Percentiles rank a stretch among this genome's conserved stretches.
Evolutionary conservation across 352 stramenopile genomes (phyloP).

Genomic region (Pythium pyrilobum): DNA sequence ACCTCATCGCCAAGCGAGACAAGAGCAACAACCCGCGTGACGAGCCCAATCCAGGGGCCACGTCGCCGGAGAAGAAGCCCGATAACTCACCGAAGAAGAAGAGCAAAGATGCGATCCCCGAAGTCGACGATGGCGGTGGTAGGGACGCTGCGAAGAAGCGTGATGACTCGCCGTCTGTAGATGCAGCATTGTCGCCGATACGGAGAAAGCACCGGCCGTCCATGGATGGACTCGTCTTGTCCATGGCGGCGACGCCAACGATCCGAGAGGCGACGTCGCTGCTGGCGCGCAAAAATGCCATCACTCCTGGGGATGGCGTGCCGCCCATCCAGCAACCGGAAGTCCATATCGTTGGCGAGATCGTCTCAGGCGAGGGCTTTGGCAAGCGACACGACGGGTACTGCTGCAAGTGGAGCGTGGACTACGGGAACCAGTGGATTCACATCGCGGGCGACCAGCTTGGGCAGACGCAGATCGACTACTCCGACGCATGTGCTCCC

Average conservation of each 20-base stretch:
- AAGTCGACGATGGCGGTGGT: neutral
- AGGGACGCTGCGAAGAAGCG: neutral
- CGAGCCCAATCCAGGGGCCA: neutral
- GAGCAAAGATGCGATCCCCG: neutral
- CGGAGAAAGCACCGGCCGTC: slow-evolving; percentile 3
- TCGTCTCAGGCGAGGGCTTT: slow-evolving; percentile 51
- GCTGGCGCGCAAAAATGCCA: neutral
- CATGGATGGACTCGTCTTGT: neutral
- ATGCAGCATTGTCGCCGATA: slow-evolving; percentile 10
- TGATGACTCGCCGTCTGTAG: neutral
- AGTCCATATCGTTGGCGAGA: slow-evolving; percentile 68
- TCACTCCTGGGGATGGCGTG: slow-evolving; percentile 8
- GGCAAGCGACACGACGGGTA: slow-evolving; percentile 28
- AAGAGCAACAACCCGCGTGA: neutral
- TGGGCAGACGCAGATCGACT: slow-evolving; percentile 64
- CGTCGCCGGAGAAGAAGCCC: neutral
- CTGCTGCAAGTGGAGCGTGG: slow-evolving; percentile 64
- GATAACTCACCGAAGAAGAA: neutral
- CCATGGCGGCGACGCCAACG: slow-evolving; percentile 9
- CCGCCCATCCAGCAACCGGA: slow-evolving; percentile 47
- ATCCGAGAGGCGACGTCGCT: slow-evolving; percentile 5
- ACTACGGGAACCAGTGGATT: slow-evolving; percentile 50
- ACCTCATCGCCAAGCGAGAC: slow-evolving; percentile 7
- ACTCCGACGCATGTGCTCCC: slow-evolving; percentile 20
- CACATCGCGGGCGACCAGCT: slow-evolving; percentile 54